Conservation (phyloP, 2,329 filamentous ascomycete genomes). For the Sporothrix schenckii region DNA sequence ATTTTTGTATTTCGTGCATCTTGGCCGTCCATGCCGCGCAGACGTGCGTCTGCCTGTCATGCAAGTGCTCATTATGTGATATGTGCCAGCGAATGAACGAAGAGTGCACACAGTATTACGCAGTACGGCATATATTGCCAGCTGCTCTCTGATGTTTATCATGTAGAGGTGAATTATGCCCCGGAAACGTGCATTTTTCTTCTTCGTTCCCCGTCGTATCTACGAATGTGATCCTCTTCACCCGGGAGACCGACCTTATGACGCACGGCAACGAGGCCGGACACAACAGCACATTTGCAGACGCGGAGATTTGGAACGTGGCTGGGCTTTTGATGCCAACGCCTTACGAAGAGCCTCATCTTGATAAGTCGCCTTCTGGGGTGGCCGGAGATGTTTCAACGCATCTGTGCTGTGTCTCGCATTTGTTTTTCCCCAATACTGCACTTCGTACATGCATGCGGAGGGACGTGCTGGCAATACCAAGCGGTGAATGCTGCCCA, state of each 20-base stretch:
- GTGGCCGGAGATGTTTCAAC: background rate
- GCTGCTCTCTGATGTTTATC: background rate
- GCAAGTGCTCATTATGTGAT: background rate
- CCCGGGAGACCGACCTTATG: background rate
- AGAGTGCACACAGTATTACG: background rate
- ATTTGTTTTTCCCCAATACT: background rate
- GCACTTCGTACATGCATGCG: background rate
- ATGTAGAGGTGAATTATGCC: background rate
- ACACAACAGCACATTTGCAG: background rate
- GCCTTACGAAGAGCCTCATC: conserved; percentile 14
- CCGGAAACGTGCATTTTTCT: background rate
- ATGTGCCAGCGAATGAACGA: background rate
- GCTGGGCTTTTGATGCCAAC: background rate
- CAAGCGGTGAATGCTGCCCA: conserved; percentile 3
- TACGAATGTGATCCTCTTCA: background rate
- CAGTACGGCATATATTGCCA: background rate
- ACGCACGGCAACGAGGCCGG: background rate
- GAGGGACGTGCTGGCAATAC: background rate
- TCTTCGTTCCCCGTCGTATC: background rate
- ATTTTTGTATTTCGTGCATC: background rate
- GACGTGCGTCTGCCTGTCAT: conserved; percentile 14
- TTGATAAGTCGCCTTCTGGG: background rate
- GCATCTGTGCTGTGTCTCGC: background rate
- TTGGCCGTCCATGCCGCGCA: conserved; percentile 1
- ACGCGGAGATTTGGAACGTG: background rate